These are phyloP conservation scores for Capronia americana DNA, from an alignment of 2,329 filamentous ascomycete species.

Conservation along the genomic window DNA sequence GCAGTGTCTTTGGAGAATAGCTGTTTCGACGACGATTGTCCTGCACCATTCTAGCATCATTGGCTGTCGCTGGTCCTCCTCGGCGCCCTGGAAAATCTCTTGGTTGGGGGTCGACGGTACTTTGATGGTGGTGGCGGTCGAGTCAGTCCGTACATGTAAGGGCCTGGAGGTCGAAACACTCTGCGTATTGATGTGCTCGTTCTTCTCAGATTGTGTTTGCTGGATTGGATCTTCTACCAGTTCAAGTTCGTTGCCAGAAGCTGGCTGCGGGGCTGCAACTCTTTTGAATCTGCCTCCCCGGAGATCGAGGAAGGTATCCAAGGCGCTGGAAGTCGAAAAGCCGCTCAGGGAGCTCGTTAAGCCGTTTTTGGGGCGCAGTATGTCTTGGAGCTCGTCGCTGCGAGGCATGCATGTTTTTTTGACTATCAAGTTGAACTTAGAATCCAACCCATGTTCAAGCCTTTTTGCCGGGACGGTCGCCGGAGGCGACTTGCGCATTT, in stretches of 20 bases:
- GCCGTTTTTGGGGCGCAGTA: background rate
- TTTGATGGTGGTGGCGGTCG: conserved; percentile 2
- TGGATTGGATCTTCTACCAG: conserved; percentile 35
- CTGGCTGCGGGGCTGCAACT: background rate
- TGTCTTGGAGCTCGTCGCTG: background rate
- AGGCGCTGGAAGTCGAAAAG: conserved; percentile 32
- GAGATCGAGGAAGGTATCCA: conserved; percentile 36
- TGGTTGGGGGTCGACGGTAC: conserved; percentile 22
- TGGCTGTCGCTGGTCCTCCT: background rate
- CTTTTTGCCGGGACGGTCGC: conserved; percentile 23
- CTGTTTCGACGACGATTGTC: conserved; percentile 32
- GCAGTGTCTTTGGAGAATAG: conserved; percentile 25
- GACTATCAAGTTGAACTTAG: background rate
- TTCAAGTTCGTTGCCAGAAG: conserved; percentile 18
- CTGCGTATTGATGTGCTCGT: background rate
- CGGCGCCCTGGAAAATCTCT: background rate
- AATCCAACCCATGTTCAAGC: background rate
- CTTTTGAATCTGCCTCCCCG: conserved; percentile 37
- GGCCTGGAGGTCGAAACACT: background rate
- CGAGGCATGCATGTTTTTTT: conserved; percentile 6
- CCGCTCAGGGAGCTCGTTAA: background rate
- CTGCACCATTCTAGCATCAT: conserved; percentile 17
- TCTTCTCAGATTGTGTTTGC: conserved; percentile 28
- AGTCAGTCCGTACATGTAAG: background rate
- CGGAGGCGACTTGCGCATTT: background rate